phyloP scores from a whole-genome alignment of 2,329 filamentous ascomycete genomes.

The Dactylellina drechsleri region DNA sequence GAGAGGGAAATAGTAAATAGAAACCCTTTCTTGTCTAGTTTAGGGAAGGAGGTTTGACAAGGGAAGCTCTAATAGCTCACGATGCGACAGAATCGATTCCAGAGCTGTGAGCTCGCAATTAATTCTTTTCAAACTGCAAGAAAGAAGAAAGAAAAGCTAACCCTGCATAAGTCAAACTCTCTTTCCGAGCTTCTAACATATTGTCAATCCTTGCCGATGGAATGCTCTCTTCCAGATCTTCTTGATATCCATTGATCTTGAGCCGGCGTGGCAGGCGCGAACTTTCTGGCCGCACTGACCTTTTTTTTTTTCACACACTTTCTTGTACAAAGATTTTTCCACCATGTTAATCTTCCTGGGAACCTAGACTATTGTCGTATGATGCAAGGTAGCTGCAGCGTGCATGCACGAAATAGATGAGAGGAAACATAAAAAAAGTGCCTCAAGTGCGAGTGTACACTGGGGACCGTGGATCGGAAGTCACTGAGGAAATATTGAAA shows the following conservation, averaged over 20 bases:
- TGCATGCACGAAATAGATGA: conserved; percentile 53
- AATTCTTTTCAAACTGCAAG: conserved; percentile 2
- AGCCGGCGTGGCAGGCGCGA: neutral
- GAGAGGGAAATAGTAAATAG: conserved; percentile 10
- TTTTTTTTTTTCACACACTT: conserved; percentile 12
- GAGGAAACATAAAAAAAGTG: conserved; percentile 23
- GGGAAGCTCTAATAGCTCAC: conserved; percentile 35
- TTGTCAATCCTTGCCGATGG: conserved; percentile 36
- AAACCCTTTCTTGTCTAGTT: conserved; percentile 1
- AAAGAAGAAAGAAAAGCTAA: conserved; percentile 20
- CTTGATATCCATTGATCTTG: conserved; percentile 13
- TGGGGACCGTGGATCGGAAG: conserved; percentile 20
- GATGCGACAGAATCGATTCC: conserved; percentile 5
- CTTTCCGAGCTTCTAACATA: conserved; percentile 15
- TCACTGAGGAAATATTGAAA: conserved; percentile 13
- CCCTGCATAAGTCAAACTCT: conserved; percentile 30
- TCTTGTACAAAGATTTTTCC: neutral
- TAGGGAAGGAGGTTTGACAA: conserved; percentile 33
- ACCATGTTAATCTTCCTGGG: conserved; percentile 7
- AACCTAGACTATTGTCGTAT: conserved; percentile 7
- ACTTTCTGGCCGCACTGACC: conserved; percentile 29
- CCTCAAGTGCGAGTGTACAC: conserved; percentile 12
- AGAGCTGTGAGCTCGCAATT: conserved; percentile 22
- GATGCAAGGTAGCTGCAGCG: conserved; percentile 48
- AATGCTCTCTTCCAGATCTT: conserved; percentile 10